A percentile compares a stretch with the other conserved stretches of the same genome.
Conservation (phyloP, 768 basidiomycete genomes). For the Termitomyces sp. region DNA sequence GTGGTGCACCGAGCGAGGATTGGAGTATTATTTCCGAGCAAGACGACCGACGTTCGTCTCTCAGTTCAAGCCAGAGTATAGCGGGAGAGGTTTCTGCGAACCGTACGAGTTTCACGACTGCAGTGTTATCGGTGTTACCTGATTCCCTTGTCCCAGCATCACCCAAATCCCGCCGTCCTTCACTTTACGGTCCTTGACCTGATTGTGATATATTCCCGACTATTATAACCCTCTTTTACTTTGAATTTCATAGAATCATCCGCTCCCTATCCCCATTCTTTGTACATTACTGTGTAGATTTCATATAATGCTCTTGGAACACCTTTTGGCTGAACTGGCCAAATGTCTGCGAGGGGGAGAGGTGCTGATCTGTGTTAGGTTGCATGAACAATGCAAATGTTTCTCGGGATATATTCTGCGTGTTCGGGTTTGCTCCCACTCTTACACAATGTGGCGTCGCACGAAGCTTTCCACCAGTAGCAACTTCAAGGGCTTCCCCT, state of each 20-base stretch:
- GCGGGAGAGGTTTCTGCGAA: conserved; percentile 34
- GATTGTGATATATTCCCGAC: not conserved
- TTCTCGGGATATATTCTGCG: conserved; percentile 63
- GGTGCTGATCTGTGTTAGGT: conserved; percentile 73
- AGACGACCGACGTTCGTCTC: conserved; percentile 55
- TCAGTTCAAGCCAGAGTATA: conserved; percentile 45
- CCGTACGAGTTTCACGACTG: conserved; percentile 59
- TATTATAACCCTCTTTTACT: not conserved
- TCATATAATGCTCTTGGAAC: conserved; percentile 51
- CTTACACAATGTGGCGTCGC: conserved; percentile 96
- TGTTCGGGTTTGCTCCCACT: conserved; percentile 46
- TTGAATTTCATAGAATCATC: conserved; percentile 18
- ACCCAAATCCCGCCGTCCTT: conserved; percentile 34
- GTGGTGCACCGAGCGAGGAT: conserved; percentile 63
- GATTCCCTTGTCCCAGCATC: conserved; percentile 42
- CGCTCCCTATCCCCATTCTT: not conserved
- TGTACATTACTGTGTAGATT: conserved; percentile 19
- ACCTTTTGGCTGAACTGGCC: conserved; percentile 87
- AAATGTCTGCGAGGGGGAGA: conserved; percentile 72
- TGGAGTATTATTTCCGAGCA: conserved; percentile 86
- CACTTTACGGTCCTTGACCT: conserved; percentile 27
- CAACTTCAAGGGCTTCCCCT: conserved; percentile 89
- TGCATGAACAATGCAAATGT: conserved; percentile 91
- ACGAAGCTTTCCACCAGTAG: conserved; percentile 72
- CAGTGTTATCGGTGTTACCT: conserved; percentile 57